Base-by-base conservation (phyloP, 129 eudicot genomes). In the Centrapalus pauciflorus region DNA sequence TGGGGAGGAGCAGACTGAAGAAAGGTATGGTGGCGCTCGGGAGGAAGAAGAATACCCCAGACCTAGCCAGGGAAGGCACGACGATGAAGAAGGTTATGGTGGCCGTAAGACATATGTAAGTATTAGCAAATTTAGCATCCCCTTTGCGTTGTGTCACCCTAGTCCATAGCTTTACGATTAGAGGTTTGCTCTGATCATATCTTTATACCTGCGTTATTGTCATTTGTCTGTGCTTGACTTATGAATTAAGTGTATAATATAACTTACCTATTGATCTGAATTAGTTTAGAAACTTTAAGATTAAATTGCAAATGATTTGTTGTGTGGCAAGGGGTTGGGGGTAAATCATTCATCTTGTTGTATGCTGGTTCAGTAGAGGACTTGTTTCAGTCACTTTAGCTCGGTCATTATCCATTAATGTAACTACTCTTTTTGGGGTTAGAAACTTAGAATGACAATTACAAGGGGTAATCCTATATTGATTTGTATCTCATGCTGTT, bases 71-170 rank as follows among this genome's bases (percentile, higher is more conserved):
- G 74, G 45, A 34, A 70, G 76, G 82, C 28, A 74, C 9, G 79
- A 72, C 19, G 88, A 86, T 26, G 87, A 85, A 2, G 86, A 70
- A 45, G 82, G 86, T 57, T 69, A 79, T 66, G 85, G 88, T 19
- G 95, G 90, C 3, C 86, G 87, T 77, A 85, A 85, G 83, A 91
- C 82, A 83, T 62, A 79, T 66, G 95, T 90, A 80, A 86, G 95
- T 67, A 46, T 2, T 7, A 63, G 51, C 5, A 6, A 10, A 64
- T 56, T 2, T 7, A 63, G 51, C 5, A 6, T 8, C 11, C 5
- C 13, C 8, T 16, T 43, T 66, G 35, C 51, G 5, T 11, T 3
- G 5, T 67, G 2, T 6, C 26, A 37, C 12, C n/a, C n/a, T 63
- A 21, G 23, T 10, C 26, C 27, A 4, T 46, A 28, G 7, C 10